Evolutionary conservation across 2,329 filamentous ascomycete genomes (phyloP), one percentile per base, ranked within the genome.

Genomic region (Colletotrichum scovillei): DNA sequence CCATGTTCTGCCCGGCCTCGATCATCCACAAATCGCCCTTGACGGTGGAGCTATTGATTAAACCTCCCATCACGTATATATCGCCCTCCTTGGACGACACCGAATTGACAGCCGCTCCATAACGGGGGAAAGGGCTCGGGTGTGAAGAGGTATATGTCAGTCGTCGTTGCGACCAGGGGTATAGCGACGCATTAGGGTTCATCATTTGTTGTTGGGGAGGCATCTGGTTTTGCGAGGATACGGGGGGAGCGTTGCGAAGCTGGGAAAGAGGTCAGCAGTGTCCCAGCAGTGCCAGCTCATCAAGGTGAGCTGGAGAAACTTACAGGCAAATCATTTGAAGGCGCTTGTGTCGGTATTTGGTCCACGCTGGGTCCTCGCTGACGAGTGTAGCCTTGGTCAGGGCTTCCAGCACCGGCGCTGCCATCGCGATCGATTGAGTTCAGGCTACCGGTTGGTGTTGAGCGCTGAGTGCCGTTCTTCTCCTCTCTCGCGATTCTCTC

Each of bases 21-120:
- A 98, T 93, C 92, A 98, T 93, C 97, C 97, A 99, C 59, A 99
- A 84, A 84, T 99, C 97, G 60, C 97, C 97, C 81, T 98, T 98
- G 57, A 98, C 97, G 2, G 95, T 98, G 49, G 95, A 94, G 77
- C 96, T 96, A 80, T 97, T 96, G 78, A 99, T 96, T 74, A 99
- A 85, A 63, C 97, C 97, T 75, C 97, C 97, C 95, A 99, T 98
- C 80, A 99, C 89, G 80, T 98, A 99, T 70, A 99, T 94, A 78
- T 97, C 95, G 73, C 97, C 97, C 83, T 99, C 97, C 84, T 98
- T 98, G 52, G 95, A 98, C 28, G 95, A 94, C 19, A 93, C 89
- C 0, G 95, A 90, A 82, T 99, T 99, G 81, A 98, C 96, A 7
- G 97, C 97, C 64, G 97, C 95, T 81, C 97, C 97, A 88, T 99